These are phyloP conservation scores for Gautieria morchelliformis DNA, from an alignment of 768 basidiomycete species.

Conservation along the genomic window DNA sequence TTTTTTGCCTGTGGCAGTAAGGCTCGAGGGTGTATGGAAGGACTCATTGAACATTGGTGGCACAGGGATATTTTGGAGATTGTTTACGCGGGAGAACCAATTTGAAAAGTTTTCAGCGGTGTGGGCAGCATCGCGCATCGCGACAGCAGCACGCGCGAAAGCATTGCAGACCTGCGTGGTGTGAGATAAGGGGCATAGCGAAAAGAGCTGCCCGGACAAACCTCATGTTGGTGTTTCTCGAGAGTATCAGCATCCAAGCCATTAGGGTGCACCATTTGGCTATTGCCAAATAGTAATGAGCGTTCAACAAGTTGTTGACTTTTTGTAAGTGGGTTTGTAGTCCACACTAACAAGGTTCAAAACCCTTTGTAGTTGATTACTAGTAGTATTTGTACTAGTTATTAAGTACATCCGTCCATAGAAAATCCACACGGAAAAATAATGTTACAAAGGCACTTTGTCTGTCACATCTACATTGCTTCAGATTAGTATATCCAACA, in stretches of 20 bases:
- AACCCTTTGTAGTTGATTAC: neutral
- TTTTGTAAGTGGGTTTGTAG: conserved; percentile 1
- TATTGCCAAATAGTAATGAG: neutral
- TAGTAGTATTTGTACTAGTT: neutral
- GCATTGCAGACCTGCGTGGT: conserved; percentile 25
- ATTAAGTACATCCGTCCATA: neutral
- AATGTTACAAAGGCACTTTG: neutral
- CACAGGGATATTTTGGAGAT: neutral
- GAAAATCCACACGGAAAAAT: neutral
- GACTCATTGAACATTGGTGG: neutral
- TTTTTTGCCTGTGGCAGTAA: conserved; percentile 13
- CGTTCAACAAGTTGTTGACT: neutral
- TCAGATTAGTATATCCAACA: neutral
- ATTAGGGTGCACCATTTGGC: neutral
- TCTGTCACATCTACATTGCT: neutral
- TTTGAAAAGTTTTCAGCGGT: conserved; percentile 52
- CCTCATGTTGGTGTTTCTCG: conserved; percentile 6
- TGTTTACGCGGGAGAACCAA: conserved; percentile 25
- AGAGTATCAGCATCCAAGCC: neutral
- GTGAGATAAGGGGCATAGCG: conserved; percentile 39
- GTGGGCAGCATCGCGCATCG: conserved; percentile 53
- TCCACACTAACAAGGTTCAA: conserved; percentile 3
- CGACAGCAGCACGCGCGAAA: conserved; percentile 36
- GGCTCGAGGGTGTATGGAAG: neutral
- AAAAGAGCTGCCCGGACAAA: conserved; percentile 2